Percentiles rank a stretch among this genome's conserved stretches.
Evolutionary conservation across 805 yeast genomes (phyloP).

Genomic region (Aciculoconidium aculeatum): DNA sequence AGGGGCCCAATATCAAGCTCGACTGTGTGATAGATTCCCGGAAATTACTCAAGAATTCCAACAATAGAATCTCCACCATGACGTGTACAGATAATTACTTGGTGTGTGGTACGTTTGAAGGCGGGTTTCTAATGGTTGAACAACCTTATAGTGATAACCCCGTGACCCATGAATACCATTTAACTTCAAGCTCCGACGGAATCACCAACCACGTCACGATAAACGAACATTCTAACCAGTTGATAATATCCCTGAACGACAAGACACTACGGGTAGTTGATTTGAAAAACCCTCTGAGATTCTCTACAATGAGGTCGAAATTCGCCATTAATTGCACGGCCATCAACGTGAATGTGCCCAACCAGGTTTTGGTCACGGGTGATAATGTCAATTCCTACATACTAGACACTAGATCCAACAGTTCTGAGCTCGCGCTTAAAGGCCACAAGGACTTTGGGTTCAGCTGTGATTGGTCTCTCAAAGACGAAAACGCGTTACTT

Average conservation of each 20-base stretch:
- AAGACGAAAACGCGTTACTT: slow-evolving; percentile 37
- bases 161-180: slow-evolving; percentile 26
- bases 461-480: slow-evolving; percentile 52
- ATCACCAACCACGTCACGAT: slow-evolving; percentile 46
- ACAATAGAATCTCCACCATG: slow-evolving; percentile 43
- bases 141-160: slow-evolving; percentile 10
- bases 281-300: slow-evolving; percentile 31
- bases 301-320: slow-evolving; percentile 2
- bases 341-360: slow-evolving; percentile 30
- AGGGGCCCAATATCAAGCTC: slow-evolving; percentile 28
- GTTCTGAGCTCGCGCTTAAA: slow-evolving; percentile 13
- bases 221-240: slow-evolving; percentile 21
- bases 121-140: slow-evolving; percentile 36
- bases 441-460: slow-evolving; percentile 56
- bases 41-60: slow-evolving; percentile 18
- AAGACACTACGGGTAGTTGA: slow-evolving; percentile 37
- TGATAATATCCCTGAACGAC: slow-evolving; percentile 50
- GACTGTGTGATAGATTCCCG: slow-evolving; percentile 37
- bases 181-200: slow-evolving; percentile 42
- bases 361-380: slow-evolving; percentile 44
- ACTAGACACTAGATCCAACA: slow-evolving; percentile 34
- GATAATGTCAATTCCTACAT: slow-evolving; percentile 41
- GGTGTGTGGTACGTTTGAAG: slow-evolving; percentile 51
- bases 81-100: slow-evolving; percentile 37
- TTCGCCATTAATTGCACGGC: slow-evolving; percentile 50